phyloP scores from a whole-genome alignment of 1,284 basidiomycete species.

The Ceratobasidium sp. region DNA sequence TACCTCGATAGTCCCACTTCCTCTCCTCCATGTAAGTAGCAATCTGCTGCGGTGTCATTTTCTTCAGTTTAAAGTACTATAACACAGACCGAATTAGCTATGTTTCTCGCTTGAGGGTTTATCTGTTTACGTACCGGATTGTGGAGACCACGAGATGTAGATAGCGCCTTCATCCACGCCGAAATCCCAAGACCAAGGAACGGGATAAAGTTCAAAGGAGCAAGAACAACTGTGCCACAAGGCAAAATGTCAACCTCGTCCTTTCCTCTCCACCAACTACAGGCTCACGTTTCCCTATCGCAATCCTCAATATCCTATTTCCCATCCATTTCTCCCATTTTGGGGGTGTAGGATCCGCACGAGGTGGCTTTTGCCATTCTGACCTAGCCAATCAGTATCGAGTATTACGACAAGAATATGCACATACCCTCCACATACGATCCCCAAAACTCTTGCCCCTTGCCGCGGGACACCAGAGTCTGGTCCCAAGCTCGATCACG shows the following conservation, averaged over 20 bases:
- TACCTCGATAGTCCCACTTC: slow-evolving; percentile 87
- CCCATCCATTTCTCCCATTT: slow-evolving; percentile 63
- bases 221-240: slow-evolving; percentile 69
- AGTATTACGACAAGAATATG: not conserved
- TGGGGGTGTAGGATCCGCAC: slow-evolving; percentile 56
- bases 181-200: slow-evolving; percentile 75
- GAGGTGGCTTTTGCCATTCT: slow-evolving; percentile 84
- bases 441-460: slow-evolving; percentile 86
- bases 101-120: too few relatives aligned
- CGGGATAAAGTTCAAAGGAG: slow-evolving; percentile 78
- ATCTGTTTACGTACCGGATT: slow-evolving; percentile 65
- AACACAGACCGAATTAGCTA: slow-evolving; percentile 14
- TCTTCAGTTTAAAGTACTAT: slow-evolving; percentile 86
- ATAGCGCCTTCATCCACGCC: slow-evolving; percentile 76
- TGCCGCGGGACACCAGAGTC: slow-evolving; percentile 83
- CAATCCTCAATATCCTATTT: slow-evolving; percentile 66
- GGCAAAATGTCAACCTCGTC: not conserved
- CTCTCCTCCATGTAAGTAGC: slow-evolving; percentile 87
- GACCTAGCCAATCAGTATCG: not conserved
- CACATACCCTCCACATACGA: slow-evolving; percentile 76
- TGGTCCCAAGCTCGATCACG: slow-evolving; percentile 82
- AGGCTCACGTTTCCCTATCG: slow-evolving; percentile 66
- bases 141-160: slow-evolving; percentile 79
- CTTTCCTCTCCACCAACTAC: not conserved
- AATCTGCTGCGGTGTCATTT: slow-evolving; percentile 77